Evolutionary conservation across 148 eudicot genomes (phyloP), one percentile per base, ranked within the genome.

Genomic region (Rhododendron griersonianum): DNA sequence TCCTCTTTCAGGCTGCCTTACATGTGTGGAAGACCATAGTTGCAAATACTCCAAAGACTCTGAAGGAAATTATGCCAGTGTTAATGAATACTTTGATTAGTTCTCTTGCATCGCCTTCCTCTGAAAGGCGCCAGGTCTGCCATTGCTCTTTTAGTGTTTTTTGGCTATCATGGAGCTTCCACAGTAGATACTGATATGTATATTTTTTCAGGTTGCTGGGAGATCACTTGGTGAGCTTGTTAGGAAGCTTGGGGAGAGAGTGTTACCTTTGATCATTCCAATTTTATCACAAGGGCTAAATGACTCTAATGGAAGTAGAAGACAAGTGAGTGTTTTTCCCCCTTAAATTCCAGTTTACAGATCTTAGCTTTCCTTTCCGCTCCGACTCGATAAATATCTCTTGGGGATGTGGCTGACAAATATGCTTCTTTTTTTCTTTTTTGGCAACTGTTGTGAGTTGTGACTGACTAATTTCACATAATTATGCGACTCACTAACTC

Each of bases 11-110:
- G 99, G 98, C 98, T 88, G 99, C 99, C 44, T 90, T 97, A 87
- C 99, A 97, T 89, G 99, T 97, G 82, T 97, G 99, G 99, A 97
- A 97, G 91, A 97, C 99, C 33, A 94, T 97, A 30, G 99, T 97
- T 71, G 99, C 87, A 88, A 97, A 97, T 91, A 97, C 99, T 69
- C 99, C 99, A 11, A 97, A 94, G 90, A 97, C 99, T 23, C 91
- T 97, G 71, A 97, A 93, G 92, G 99, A 97, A 90, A 97, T 97
- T 87, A 93, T 97, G 99, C 99, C 98, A 39, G 98, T 95, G 85
- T 89, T 97, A 81, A 97, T 97, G 99, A 91, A 93, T 88, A 95
- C 98, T 18, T 87, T 97, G 51, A 97, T 97, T 83, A 85, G 88
- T 59, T 97, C 99, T 87, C 98, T 97, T 90, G 99, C 99, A 61